A percentile compares a stretch with the other conserved stretches of the same genome.
These are phyloP conservation scores for Boletus sp. DNA, from an alignment of 768 basidiomycete species.

Conservation along the genomic window DNA sequence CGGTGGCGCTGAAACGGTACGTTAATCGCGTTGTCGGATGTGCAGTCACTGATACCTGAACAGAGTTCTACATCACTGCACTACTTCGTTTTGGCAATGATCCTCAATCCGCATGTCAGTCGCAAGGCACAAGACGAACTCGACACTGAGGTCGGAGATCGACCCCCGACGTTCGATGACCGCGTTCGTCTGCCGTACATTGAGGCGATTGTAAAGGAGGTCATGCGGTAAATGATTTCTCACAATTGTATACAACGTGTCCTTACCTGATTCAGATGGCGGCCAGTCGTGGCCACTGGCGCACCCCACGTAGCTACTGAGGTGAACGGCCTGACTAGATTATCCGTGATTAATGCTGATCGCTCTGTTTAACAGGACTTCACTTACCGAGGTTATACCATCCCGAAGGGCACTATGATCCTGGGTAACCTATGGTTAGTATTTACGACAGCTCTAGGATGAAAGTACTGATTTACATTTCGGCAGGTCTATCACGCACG, in stretches of 20 bases:
- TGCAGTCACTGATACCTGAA: neutral
- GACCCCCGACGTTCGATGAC: conserved; percentile 6
- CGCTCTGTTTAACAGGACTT: neutral
- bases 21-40: neutral
- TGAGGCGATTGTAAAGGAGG: conserved; percentile 7
- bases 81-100: conserved; percentile 6
- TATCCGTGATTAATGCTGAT: neutral
- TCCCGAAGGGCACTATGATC: conserved; percentile 7
- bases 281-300: conserved; percentile 5
- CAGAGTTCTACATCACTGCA: conserved; percentile 3
- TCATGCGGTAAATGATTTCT: neutral
- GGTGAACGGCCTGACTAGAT: neutral
- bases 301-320: conserved; percentile 4
- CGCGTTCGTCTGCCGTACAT: conserved; percentile 6
- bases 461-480: neutral
- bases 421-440: conserved; percentile 1
- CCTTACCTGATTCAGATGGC: conserved; percentile 1
- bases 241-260: neutral
- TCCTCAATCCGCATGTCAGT: conserved; percentile 2
- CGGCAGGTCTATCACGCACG: conserved; percentile 7
- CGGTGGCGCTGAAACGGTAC: conserved; percentile 6
- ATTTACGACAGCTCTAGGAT: neutral
- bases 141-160: neutral
- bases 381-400: conserved; percentile 1
- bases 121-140: conserved; percentile 5